phyloP scores from a whole-genome alignment of 2,329 filamentous ascomycete genomes.

The Neoascochyta sp. region DNA sequence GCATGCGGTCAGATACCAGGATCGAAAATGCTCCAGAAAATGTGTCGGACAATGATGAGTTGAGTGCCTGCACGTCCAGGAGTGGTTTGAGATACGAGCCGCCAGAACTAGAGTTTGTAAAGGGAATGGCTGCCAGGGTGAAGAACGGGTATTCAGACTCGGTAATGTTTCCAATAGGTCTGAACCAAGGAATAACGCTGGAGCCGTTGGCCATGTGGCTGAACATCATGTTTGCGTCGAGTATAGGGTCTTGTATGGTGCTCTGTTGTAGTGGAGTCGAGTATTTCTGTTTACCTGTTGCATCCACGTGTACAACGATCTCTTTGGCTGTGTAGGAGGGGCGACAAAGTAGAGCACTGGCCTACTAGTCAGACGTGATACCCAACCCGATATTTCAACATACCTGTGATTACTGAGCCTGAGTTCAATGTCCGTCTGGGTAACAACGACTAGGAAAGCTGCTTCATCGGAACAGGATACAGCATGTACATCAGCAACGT shows the following conservation, averaged over 20 bases:
- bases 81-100: neutral
- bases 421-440: neutral
- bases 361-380: too few species aligned
- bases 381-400: neutral
- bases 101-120: neutral
- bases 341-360: neutral
- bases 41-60: neutral
- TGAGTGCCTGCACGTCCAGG: neutral
- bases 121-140: neutral
- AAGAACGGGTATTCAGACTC: neutral
- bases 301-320: neutral
- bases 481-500: neutral
- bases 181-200: neutral
- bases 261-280: too few species aligned
- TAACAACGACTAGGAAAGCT: neutral
- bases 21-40: neutral
- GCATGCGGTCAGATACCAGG: neutral
- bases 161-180: neutral
- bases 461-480: neutral
- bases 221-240: too few species aligned
- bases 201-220: too few species aligned
- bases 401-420: neutral
- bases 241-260: too few species aligned
- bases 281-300: neutral
- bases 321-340: neutral